Percentiles rank a stretch among this genome's conserved stretches.
phyloP scores from a whole-genome alignment of 768 basidiomycete genomes.

The Vishniacozyma victoriae region DNA sequence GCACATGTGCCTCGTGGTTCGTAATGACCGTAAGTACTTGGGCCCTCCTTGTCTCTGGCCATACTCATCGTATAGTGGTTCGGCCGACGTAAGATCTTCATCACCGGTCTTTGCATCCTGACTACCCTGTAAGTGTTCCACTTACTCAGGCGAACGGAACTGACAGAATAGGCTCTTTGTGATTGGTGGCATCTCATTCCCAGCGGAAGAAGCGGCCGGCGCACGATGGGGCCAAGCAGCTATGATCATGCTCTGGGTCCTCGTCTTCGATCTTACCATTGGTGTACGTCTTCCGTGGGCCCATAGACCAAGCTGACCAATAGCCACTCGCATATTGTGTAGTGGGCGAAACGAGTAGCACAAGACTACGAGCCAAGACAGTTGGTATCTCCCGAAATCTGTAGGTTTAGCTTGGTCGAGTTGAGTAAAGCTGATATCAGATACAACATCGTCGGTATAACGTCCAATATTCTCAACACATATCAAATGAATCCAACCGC shows the following conservation, averaged over 20 bases:
- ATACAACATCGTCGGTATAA: constrained; percentile 12
- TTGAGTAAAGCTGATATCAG: constrained; percentile 37
- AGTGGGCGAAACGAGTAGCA: constrained; percentile 26
- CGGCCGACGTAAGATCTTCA: constrained; percentile 33
- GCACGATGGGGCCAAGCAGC: constrained; percentile 15
- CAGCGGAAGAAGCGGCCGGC: too few relatives aligned
- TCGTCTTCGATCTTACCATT: constrained; percentile 22
- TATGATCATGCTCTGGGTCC: constrained; percentile 18
- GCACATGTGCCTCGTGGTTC: constrained; percentile 24
- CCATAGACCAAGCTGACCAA: too few relatives aligned
- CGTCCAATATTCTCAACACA: constrained; percentile 14
- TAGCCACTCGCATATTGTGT: constrained; percentile 40
- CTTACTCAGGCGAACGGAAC: too few relatives aligned
- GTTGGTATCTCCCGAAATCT: constrained; percentile 5
- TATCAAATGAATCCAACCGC: background rate
- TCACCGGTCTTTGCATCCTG: constrained; percentile 4
- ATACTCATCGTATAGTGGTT: too few relatives aligned
- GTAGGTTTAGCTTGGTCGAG: too few relatives aligned
- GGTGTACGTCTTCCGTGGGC: constrained; percentile 10
- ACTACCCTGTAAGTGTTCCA: constrained; percentile 7
- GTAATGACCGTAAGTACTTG: constrained; percentile 25
- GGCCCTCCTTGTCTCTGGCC: constrained; percentile 36
- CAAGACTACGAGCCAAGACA: constrained; percentile 37
- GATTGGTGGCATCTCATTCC: constrained; percentile 22
- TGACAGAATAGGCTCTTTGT: constrained; percentile 27